Percentiles rank a stretch among this genome's conserved stretches.
Evolutionary conservation across 2,329 filamentous ascomycete genomes (phyloP).

Genomic region (Aquanectria penicillioides): DNA sequence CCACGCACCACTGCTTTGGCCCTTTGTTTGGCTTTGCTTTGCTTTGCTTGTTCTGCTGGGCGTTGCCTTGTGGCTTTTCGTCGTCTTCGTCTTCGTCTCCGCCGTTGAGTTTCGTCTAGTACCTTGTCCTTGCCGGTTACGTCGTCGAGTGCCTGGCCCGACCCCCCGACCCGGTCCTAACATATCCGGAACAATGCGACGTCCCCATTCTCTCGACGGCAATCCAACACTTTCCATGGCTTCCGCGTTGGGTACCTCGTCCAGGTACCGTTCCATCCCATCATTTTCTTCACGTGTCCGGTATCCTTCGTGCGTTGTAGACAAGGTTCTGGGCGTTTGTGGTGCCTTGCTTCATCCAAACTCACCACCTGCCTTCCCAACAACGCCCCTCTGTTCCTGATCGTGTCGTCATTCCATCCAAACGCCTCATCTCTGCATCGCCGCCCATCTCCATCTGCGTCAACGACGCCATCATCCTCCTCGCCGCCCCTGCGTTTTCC

Average conservation of each 20-base stretch:
- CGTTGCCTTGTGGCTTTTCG: too few relatives aligned
- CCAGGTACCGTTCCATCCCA: background rate
- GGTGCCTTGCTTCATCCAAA: slow-evolving; percentile 8
- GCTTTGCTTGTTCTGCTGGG: too few relatives aligned
- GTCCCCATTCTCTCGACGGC: background rate
- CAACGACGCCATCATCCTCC: background rate
- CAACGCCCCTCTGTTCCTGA: background rate
- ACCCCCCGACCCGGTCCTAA: background rate
- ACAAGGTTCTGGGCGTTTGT: background rate
- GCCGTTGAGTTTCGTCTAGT: background rate
- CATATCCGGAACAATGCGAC: slow-evolving; percentile 3
- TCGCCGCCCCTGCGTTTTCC: background rate
- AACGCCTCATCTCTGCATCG: slow-evolving; percentile 12
- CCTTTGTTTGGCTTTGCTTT: too few relatives aligned
- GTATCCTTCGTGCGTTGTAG: slow-evolving; percentile 1
- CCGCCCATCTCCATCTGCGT: slow-evolving; percentile 19
- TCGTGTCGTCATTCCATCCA: slow-evolving; percentile 16
- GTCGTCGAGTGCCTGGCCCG: slow-evolving; percentile 5
- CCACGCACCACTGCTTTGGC: too few relatives aligned
- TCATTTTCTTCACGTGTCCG: slow-evolving; percentile 12
- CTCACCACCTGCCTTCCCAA: background rate
- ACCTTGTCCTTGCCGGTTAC: slow-evolving; percentile 12
- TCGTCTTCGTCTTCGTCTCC: background rate
- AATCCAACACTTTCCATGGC: background rate
- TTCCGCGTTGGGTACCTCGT: background rate